Percentiles rank a stretch among this genome's conserved stretches.
phyloP scores from a whole-genome alignment of 192 early-diverging fungal species.

The Umbelopsis sp. region DNA sequence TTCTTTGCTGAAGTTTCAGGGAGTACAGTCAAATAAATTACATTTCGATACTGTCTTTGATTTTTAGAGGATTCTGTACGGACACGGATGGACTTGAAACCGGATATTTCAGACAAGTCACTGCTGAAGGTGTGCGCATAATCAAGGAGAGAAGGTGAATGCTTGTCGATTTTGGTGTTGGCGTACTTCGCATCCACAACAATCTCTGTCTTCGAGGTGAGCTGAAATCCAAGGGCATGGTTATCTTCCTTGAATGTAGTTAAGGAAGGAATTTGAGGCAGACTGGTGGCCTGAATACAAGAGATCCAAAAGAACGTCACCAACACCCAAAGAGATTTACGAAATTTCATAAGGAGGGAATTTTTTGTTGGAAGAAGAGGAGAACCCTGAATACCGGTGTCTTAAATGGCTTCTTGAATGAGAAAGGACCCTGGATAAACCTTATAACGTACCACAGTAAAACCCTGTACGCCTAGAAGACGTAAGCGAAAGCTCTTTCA shows the following conservation, averaged over 20 bases:
- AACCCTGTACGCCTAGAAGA: too few species aligned
- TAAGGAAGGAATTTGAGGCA: conserved; percentile 16
- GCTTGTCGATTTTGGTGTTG: neutral
- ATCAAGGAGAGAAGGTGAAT: conserved; percentile 12
- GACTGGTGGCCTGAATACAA: neutral
- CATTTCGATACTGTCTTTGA: neutral
- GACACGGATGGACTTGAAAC: neutral
- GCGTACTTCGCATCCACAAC: neutral
- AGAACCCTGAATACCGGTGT: neutral
- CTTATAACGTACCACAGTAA: neutral
- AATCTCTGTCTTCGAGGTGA: neutral
- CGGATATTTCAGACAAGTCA: conserved; percentile 4
- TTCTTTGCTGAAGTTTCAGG: neutral
- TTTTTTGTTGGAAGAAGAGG: too few species aligned
- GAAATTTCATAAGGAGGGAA: neutral
- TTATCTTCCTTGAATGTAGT: neutral
- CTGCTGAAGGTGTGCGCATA: conserved; percentile 2
- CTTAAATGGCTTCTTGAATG: neutral
- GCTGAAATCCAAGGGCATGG: neutral
- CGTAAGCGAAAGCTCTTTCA: too few species aligned
- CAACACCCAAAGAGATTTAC: neutral
- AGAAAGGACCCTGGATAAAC: neutral
- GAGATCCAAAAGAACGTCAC: neutral
- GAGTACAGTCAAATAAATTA: conserved; percentile 1
- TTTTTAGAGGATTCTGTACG: neutral